Conservation (phyloP, 2,329 filamentous ascomycete genomes). For the Orbilia javanica region DNA sequence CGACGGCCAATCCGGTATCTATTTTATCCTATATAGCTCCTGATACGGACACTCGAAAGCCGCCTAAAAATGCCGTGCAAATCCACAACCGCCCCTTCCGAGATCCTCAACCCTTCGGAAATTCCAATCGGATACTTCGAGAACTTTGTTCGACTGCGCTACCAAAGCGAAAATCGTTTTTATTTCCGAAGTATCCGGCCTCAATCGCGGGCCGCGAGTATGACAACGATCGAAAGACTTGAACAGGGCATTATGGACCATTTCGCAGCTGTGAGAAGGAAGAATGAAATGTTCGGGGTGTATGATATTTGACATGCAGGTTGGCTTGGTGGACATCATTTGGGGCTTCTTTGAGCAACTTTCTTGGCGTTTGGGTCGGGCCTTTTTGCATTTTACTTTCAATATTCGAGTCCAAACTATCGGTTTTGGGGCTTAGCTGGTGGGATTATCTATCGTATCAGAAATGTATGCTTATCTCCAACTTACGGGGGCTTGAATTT, state of each 20-base stretch:
- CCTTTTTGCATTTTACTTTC: no score
- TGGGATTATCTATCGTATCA: no score
- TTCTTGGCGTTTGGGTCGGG: background rate
- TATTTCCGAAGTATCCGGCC: background rate
- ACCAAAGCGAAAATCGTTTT: background rate
- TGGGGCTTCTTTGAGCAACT: no score
- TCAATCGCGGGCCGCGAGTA: background rate
- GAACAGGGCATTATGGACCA: background rate
- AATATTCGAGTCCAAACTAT: no score
- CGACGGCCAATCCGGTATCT: no score
- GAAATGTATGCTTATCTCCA: no score
- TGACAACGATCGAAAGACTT: background rate
- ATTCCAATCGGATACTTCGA: background rate
- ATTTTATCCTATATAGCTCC: no score
- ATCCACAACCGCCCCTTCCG: constrained; percentile 18
- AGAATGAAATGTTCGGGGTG: constrained; percentile 12
- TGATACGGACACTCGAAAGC: no score
- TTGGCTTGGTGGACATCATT: no score
- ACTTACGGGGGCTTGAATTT: no score
- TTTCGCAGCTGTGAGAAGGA: background rate
- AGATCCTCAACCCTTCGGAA: background rate
- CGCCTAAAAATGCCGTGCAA: constrained; percentile 35
- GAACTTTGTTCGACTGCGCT: constrained; percentile 6
- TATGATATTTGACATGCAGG: constrained; percentile 4
- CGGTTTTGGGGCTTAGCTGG: no score